phyloP scores from a whole-genome alignment of 2,329 filamentous ascomycete genomes.

The Tolypocladium cylindrosporum region DNA sequence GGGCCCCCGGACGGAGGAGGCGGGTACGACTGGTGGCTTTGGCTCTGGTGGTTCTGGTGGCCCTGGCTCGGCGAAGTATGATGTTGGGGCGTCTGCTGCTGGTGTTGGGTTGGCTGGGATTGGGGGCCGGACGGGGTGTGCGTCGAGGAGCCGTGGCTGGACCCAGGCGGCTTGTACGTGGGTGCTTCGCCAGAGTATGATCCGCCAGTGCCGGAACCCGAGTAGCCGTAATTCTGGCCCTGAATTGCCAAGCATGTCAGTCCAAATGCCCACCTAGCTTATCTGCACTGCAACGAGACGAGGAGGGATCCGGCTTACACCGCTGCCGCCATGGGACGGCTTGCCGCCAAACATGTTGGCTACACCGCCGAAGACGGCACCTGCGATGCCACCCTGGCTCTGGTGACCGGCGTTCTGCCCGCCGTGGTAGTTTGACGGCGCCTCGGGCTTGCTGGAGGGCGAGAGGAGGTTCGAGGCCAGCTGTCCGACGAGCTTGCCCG shows the following conservation, averaged over 20 bases:
- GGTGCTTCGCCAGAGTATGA: slow-evolving; percentile 55
- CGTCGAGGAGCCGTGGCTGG: slow-evolving; percentile 14
- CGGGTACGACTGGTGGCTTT: slow-evolving; percentile 11
- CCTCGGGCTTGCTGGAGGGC: slow-evolving; percentile 33
- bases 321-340: slow-evolving; percentile 19
- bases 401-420: slow-evolving; percentile 29
- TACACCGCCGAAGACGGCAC: slow-evolving; percentile 44
- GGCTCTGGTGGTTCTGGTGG: slow-evolving; percentile 9
- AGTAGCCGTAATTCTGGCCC: slow-evolving; percentile 54
- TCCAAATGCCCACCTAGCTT: neutral
- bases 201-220: slow-evolving; percentile 41
- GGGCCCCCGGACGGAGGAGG: slow-evolving; percentile 6
- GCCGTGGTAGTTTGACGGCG: slow-evolving; percentile 38
- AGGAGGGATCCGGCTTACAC: slow-evolving; percentile 14
- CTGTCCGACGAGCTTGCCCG: slow-evolving; percentile 47
- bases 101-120: slow-evolving; percentile 18
- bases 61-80: slow-evolving; percentile 12
- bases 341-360: slow-evolving; percentile 43
- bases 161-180: slow-evolving; percentile 26
- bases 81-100: slow-evolving; percentile 15
- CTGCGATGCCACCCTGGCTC: slow-evolving; percentile 38
- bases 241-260: slow-evolving; percentile 14
- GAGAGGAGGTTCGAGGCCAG: slow-evolving; percentile 46
- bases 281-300: neutral
- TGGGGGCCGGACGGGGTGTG: slow-evolving; percentile 14